Evolutionary conservation across 2,329 filamentous ascomycete genomes (phyloP), one percentile per base, ranked within the genome.

Genomic region (Blastomyces silverae): DNA sequence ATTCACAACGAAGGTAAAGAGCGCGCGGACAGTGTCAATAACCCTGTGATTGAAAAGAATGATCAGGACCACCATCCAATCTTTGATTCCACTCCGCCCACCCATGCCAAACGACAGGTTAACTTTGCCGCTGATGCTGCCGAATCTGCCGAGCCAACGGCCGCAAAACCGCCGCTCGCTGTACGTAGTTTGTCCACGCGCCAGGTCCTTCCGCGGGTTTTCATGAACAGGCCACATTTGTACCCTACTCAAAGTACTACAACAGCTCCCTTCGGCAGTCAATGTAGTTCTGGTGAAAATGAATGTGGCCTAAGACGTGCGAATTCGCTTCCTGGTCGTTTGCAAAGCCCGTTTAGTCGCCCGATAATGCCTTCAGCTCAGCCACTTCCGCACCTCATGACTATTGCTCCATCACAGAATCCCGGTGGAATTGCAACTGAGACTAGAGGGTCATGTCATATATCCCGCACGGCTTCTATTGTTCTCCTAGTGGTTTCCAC

Each of bases 141-240:
- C 10, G 66, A 72, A 11, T 67, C 70, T 1, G 66, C 70, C 6
- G 79, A 79, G 48, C 11, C 39, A 31, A 65, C 64, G 28, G 68
- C 69, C 25, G 64, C 67, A 28, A 79, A 79, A 59, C 79, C 80
- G 61, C 80, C 84, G 1, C 85, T 88, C 72, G 81, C 79, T 66
- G 73, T 89, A 17, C 84, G 86, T 57, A 81, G 80, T 60, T 79
- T 90, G 60, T 87, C 85, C 0, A 81, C 89, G 63, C 80, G 83
- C 57, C 86, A 87, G 1, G 82, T 83, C 17, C 74, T 85, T 46
- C 84, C 86, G 25, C 89, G 87, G 71, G 85, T 86, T 58, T 80
- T 92, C 3, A 85, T 89, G 0, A 89, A 89, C 61, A 86, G 86
- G 13, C 88, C 92, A 65, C 92, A 92, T 69, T 80, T 79, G 0